Evolutionary conservation across 164 flowering plant species (phyloP).

Genomic region (Vitis labrusca): DNA sequence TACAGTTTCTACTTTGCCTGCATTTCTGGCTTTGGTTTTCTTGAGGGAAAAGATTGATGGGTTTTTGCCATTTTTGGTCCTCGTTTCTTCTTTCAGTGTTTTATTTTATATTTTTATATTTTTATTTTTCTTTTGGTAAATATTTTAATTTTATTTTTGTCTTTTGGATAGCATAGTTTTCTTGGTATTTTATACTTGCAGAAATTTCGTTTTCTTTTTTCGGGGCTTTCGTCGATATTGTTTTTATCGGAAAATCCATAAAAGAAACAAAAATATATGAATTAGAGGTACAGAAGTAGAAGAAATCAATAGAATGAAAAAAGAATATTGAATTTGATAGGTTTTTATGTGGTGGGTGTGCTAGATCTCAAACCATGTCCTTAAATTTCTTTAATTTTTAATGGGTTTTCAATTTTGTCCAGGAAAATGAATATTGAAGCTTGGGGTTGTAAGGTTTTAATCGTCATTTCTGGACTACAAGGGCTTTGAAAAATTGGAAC

Average conservation of each 20-base stretch:
- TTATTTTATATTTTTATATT: background rate
- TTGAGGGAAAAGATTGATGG: constrained; percentile 5
- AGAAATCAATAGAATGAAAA: no score
- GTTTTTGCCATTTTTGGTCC: background rate
- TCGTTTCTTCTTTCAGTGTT: background rate
- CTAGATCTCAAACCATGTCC: constrained; percentile 17
- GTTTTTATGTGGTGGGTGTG: background rate
- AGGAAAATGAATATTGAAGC: constrained; percentile 18
- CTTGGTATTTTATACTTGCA: no score
- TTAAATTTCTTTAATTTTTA: background rate
- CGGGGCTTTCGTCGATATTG: no score
- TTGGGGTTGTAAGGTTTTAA: background rate
- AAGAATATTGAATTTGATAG: background rate
- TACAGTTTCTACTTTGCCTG: constrained; percentile 14
- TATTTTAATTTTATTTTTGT: constrained; percentile 1
- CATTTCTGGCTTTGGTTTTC: constrained; percentile 11
- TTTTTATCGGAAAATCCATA: no score
- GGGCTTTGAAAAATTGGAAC: background rate
- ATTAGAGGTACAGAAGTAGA: no score
- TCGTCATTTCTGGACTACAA: background rate
- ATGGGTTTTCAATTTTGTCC: constrained; percentile 9
- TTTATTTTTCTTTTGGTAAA: constrained; percentile 6
- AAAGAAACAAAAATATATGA: no score
- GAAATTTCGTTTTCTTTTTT: no score
- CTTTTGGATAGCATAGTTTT: no score